Conservation (phyloP, 495 filamentous ascomycete genomes). For the Evernia prunastri region DNA sequence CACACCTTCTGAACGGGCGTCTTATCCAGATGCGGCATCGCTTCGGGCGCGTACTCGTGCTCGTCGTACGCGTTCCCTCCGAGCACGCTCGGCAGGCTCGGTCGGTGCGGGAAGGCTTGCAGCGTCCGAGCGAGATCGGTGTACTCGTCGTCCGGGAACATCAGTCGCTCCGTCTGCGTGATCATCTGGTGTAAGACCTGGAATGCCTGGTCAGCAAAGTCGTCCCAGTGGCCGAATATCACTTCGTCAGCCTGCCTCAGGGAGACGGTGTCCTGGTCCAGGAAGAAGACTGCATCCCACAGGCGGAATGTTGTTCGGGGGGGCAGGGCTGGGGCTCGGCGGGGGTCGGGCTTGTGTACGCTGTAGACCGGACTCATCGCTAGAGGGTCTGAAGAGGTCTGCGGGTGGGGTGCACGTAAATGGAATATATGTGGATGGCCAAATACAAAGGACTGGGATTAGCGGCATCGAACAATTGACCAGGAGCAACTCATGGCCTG, state of each 20-base stretch:
- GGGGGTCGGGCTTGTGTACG: not conserved
- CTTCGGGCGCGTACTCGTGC: not conserved
- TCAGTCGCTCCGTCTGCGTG: not conserved
- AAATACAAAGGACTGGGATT: not conserved
- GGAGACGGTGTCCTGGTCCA: not conserved
- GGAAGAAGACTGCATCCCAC: not conserved
- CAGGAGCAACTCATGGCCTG: not conserved
- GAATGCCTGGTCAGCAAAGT: not conserved
- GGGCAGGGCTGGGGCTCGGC: not conserved
- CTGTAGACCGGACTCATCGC: not conserved
- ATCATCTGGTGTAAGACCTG: not conserved
- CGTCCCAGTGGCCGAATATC: not conserved
- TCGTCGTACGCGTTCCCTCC: not conserved
- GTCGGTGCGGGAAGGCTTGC: not conserved
- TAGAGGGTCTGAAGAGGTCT: not conserved
- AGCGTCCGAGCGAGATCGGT: not conserved
- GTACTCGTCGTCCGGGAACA: not conserved
- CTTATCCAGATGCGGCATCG: not conserved
- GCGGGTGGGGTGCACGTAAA: not conserved
- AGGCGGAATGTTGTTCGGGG: not conserved
- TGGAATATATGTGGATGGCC: not conserved
- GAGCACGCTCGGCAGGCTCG: not conserved
- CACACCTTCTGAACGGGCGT: not conserved
- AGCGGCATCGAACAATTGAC: not conserved
- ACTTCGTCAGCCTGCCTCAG: not conserved